Conservation (phyloP, 164 flowering plant genomes). For the Macadamia integrifolia region DNA sequence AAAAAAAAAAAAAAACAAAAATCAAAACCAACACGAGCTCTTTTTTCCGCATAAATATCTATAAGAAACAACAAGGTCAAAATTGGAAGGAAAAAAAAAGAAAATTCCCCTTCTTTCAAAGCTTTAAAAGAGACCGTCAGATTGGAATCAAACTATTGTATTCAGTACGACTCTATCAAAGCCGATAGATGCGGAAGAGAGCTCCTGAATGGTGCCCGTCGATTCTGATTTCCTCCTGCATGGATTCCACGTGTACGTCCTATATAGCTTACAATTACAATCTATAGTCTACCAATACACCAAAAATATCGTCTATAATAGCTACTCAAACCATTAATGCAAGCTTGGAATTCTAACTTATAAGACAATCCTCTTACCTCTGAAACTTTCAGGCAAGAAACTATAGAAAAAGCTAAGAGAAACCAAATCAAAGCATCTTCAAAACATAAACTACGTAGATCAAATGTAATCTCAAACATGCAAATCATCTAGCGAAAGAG, state of each 20-base stretch:
- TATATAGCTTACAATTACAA: not conserved
- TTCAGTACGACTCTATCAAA: too few relatives aligned
- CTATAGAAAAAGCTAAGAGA: too few relatives aligned
- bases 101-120: too few relatives aligned
- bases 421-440: not conserved
- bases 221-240: not conserved
- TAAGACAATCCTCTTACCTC: too few relatives aligned
- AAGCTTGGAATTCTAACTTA: not conserved
- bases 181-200: too few relatives aligned
- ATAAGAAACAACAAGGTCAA: not conserved
- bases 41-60: not conserved
- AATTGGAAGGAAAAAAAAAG: not conserved
- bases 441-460: too few relatives aligned
- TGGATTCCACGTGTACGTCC: not conserved
- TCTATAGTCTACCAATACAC: not conserved
- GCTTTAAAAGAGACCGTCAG: too few relatives aligned
- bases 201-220: not conserved
- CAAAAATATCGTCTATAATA: not conserved
- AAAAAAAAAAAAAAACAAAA: not conserved
- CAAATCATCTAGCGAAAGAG: too few relatives aligned
- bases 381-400: too few relatives aligned
- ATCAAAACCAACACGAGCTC: not conserved
- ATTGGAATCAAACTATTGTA: too few relatives aligned
- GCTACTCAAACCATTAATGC: not conserved
- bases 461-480: too few relatives aligned